These are phyloP conservation scores for Lactarius akahatsu DNA, from an alignment of 768 basidiomycete genomes.

Conservation along the genomic window DNA sequence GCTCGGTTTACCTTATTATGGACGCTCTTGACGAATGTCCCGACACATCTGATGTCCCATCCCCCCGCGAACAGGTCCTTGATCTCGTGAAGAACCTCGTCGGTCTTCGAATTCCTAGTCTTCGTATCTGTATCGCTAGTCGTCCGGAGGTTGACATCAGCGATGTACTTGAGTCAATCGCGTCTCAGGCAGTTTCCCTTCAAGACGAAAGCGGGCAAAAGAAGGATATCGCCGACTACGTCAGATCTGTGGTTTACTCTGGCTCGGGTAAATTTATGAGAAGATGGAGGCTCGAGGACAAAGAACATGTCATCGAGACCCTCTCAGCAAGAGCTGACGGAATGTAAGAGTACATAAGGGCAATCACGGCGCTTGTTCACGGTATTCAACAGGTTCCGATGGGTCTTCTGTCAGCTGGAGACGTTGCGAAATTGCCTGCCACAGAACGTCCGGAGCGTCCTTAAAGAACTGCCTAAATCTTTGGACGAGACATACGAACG, in stretches of 20 bases:
- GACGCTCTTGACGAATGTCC: conserved; percentile 4
- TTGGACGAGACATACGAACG: background rate
- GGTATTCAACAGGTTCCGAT: background rate
- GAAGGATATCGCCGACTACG: background rate
- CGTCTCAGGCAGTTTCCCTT: background rate
- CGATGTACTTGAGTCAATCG: background rate
- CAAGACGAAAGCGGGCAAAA: background rate
- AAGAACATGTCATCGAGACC: background rate
- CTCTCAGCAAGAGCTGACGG: background rate
- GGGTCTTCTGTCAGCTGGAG: background rate
- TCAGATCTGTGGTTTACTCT: background rate
- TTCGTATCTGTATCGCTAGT: background rate
- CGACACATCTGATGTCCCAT: background rate
- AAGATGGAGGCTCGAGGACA: background rate
- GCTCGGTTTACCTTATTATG: background rate
- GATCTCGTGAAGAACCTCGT: background rate
- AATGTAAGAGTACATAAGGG: background rate
- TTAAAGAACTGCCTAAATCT: background rate
- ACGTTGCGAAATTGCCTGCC: background rate
- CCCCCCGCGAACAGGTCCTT: background rate
- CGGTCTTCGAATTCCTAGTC: background rate
- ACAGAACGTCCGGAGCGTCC: background rate
- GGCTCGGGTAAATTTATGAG: background rate
- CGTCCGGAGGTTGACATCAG: background rate
- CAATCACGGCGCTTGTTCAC: background rate